These are phyloP conservation scores for Chaetomiaceae sp. DNA, from an alignment of 2,329 filamentous ascomycete species.

Conservation along the genomic window DNA sequence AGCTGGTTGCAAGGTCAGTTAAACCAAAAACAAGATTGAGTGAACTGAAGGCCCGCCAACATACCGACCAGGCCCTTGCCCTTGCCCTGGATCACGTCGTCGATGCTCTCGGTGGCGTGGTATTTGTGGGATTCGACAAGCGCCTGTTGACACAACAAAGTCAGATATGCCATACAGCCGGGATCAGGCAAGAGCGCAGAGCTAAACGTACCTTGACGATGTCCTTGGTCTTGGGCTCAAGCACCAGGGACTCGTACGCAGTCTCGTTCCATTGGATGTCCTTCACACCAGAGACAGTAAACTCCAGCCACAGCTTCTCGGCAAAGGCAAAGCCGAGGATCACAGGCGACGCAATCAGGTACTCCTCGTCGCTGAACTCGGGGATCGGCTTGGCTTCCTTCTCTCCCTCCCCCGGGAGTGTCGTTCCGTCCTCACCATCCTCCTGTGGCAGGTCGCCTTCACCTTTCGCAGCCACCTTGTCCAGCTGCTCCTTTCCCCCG, in stretches of 20 bases:
- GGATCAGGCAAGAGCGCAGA: neutral
- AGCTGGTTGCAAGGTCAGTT: constrained; percentile 30
- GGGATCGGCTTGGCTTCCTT: constrained; percentile 31
- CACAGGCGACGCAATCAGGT: constrained; percentile 75
- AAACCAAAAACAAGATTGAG: too few relatives aligned
- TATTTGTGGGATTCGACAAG: constrained; percentile 81
- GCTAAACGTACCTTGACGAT: constrained; percentile 52
- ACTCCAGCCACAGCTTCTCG: constrained; percentile 87
- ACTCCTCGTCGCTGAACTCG: constrained; percentile 73
- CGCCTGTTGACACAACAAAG: constrained; percentile 39
- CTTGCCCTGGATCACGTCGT: constrained; percentile 77
- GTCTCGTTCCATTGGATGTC: constrained; percentile 81
- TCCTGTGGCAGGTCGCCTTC: constrained; percentile 14
- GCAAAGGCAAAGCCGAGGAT: constrained; percentile 82
- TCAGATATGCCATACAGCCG: neutral
- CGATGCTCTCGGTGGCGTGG: constrained; percentile 72
- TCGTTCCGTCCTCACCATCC: constrained; percentile 10
- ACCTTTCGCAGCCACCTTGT: constrained; percentile 39
- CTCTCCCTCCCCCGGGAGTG: constrained; percentile 12
- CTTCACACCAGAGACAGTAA: constrained; percentile 69
- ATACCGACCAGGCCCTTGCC: constrained; percentile 72
- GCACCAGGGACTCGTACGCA: constrained; percentile 75
- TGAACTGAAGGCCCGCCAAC: constrained; percentile 23
- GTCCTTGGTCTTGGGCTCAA: constrained; percentile 55
- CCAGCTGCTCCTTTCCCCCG: constrained; percentile 46